Evolutionary conservation across 495 filamentous ascomycete genomes (phyloP).

Genomic region (Bacidia gigantensis): DNA sequence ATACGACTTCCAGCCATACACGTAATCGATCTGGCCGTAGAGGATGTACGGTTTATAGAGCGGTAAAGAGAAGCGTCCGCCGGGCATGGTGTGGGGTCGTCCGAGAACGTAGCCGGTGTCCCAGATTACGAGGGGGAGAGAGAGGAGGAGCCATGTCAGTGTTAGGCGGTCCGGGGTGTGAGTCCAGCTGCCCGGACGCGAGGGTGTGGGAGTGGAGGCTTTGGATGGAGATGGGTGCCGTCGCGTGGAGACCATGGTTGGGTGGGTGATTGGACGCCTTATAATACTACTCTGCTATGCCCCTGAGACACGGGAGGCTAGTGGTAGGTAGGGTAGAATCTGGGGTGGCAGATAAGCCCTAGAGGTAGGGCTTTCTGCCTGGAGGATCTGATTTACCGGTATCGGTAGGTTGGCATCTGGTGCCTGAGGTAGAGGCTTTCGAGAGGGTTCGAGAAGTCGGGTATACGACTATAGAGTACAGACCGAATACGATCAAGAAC

Average conservation of each 20-base stretch:
- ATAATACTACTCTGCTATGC: too few relatives aligned
- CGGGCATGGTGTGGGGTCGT: constrained; percentile 73
- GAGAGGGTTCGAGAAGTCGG: too few relatives aligned
- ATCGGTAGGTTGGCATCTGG: too few relatives aligned
- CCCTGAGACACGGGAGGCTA: background rate
- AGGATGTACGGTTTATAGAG: constrained; percentile 70
- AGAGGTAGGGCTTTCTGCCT: too few relatives aligned
- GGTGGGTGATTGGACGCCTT: background rate
- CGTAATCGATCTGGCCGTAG: constrained; percentile 66
- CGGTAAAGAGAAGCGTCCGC: constrained; percentile 58
- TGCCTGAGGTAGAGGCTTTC: too few relatives aligned
- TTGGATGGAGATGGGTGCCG: constrained; percentile 33
- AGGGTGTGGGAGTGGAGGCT: constrained; percentile 15
- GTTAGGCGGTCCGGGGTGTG: constrained; percentile 54
- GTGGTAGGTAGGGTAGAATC: too few relatives aligned
- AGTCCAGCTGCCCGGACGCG: constrained; percentile 31
- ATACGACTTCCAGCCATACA: constrained; percentile 74
- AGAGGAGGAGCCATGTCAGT: constrained; percentile 62
- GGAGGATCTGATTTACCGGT: too few relatives aligned
- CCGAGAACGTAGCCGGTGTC: constrained; percentile 70
- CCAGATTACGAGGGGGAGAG: constrained; percentile 74
- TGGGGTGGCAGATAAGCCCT: too few relatives aligned
- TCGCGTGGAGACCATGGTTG: constrained; percentile 40
- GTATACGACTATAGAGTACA: too few relatives aligned
- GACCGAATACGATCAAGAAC: too few relatives aligned